A percentile compares a stretch with the other conserved stretches of the same genome.
Conservation (phyloP, 2,329 filamentous ascomycete species). For the Neonectria punicea region DNA sequence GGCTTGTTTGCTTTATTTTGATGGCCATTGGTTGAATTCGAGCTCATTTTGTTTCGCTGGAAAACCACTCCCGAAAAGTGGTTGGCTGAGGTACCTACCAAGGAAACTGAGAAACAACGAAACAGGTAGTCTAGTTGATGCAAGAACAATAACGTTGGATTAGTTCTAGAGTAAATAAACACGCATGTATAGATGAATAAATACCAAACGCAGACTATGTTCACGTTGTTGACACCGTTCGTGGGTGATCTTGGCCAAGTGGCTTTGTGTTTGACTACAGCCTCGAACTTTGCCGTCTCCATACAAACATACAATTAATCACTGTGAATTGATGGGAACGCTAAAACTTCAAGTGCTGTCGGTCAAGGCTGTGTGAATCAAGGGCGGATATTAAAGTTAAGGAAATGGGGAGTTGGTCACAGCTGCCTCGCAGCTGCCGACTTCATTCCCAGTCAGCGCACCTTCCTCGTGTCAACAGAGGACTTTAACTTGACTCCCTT, state of each 20-base stretch:
- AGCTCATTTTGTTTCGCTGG: neutral
- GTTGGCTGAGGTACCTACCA: too few relatives aligned
- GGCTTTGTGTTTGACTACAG: neutral
- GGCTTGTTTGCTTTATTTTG: too few relatives aligned
- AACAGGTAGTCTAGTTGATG: too few relatives aligned
- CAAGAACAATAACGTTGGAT: neutral
- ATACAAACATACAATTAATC: neutral
- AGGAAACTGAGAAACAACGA: too few relatives aligned
- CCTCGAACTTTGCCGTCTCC: neutral
- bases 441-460: neutral
- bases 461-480: neutral
- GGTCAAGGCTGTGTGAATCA: neutral
- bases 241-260: neutral
- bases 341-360: fast-evolving
- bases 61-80: too few relatives aligned
- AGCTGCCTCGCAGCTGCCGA: neutral
- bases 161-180: too few relatives aligned
- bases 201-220: too few relatives aligned
- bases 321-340: neutral
- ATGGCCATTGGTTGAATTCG: neutral
- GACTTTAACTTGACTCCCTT: neutral
- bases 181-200: too few relatives aligned
- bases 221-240: neutral
- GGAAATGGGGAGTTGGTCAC: neutral
- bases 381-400: neutral